These are phyloP conservation scores for Delitschia confertaspora DNA, from an alignment of 495 filamentous ascomycete species.

Conservation along the genomic window DNA sequence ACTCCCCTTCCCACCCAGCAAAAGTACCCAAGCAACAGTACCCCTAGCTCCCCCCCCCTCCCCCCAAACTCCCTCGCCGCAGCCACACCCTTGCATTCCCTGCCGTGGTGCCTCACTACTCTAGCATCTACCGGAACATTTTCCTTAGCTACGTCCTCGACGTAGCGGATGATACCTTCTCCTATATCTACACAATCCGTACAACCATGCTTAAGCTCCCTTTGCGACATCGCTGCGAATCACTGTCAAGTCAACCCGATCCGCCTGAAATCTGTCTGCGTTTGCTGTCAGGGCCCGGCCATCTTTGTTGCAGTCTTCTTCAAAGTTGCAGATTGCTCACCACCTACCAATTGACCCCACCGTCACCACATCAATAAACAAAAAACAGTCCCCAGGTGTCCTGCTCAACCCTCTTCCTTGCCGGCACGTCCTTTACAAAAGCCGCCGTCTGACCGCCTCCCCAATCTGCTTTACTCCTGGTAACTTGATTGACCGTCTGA, in stretches of 20 bases:
- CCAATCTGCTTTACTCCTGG: background rate
- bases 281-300: conserved; percentile 2
- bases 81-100: conserved; percentile 21
- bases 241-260: conserved; percentile 24
- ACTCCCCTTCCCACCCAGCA: conserved; percentile 2
- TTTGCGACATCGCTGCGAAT: conserved; percentile 31
- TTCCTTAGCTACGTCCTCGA: conserved; percentile 5
- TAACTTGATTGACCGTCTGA: background rate
- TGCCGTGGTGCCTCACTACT: conserved; percentile 19
- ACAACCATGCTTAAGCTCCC: conserved; percentile 29
- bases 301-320: conserved; percentile 5
- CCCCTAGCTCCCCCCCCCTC: conserved; percentile 4
- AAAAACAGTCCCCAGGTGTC: conserved; percentile 16
- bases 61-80: conserved; percentile 1
- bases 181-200: conserved; percentile 23
- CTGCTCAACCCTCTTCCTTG: conserved; percentile 6
- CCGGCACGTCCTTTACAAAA: conserved; percentile 26
- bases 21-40: background rate
- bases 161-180: conserved; percentile 31
- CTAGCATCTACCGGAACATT: conserved; percentile 19
- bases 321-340: conserved; percentile 8
- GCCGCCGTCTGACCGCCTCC: conserved; percentile 18
- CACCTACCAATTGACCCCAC: conserved; percentile 16
- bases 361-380: conserved; percentile 23
- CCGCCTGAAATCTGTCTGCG: conserved; percentile 27